Conservation (phyloP, 495 filamentous ascomycete species). For the Penicillium diatomitis region DNA sequence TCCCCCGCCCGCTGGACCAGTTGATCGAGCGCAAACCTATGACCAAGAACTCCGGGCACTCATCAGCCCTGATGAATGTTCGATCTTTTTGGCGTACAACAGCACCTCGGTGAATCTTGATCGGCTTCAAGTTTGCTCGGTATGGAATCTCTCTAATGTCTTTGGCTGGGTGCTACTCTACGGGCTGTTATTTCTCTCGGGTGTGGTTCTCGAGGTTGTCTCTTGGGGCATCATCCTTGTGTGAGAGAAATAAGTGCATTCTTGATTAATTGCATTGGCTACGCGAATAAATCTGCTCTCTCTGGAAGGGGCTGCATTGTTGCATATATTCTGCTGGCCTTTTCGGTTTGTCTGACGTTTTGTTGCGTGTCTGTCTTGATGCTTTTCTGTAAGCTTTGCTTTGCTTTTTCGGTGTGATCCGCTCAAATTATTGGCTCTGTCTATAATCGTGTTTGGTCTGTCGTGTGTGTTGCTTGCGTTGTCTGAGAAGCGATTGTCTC, state of each 20-base stretch:
- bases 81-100: too few relatives aligned
- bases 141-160: neutral
- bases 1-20: too few relatives aligned
- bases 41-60: too few relatives aligned
- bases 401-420: too few relatives aligned
- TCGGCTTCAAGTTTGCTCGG: too few relatives aligned
- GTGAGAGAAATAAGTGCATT: conserved; percentile 4
- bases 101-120: too few relatives aligned
- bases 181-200: conserved; percentile 3
- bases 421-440: conserved; percentile 20
- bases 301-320: conserved; percentile 9
- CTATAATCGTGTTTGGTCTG: conserved; percentile 18
- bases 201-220: conserved; percentile 2
- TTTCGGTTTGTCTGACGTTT: neutral
- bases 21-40: too few relatives aligned
- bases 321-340: conserved; percentile 21
- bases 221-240: conserved; percentile 2
- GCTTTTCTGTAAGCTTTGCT: too few relatives aligned
- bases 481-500: conserved; percentile 22
- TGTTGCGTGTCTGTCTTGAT: too few relatives aligned
- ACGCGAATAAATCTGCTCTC: conserved; percentile 2
- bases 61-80: too few relatives aligned
- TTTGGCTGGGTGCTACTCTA: neutral
- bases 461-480: conserved; percentile 17
- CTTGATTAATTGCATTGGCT: conserved; percentile 7